A percentile compares a stretch with the other conserved stretches of the same genome.
Evolutionary conservation across 345 rosid genomes (phyloP).

Genomic region (Ailanthus altissimus): DNA sequence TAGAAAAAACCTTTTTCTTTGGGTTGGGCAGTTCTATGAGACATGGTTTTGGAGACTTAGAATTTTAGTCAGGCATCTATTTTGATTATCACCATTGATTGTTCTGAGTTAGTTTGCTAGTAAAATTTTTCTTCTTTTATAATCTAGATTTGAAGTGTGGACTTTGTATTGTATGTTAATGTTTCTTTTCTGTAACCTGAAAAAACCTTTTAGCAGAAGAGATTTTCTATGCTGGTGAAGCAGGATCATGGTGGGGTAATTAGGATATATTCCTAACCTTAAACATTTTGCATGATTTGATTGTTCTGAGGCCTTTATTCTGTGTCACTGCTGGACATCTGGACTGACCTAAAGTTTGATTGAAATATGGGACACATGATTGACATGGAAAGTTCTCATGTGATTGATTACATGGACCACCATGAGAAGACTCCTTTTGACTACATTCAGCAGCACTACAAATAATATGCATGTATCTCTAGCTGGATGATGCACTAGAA

Average conservation of each 20-base stretch:
- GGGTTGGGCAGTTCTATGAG: not conserved
- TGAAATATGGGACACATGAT: too few relatives aligned
- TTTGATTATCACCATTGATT: not conserved
- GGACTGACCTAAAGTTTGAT: not conserved
- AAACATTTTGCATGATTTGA: not conserved
- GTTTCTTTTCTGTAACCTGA: not conserved
- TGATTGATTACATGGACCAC: not conserved
- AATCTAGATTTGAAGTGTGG: not conserved
- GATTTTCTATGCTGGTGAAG: not conserved
- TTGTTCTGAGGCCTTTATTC: not conserved
- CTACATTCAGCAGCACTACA: not conserved
- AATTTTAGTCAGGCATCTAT: too few relatives aligned
- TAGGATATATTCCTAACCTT: not conserved
- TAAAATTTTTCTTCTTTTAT: not conserved
- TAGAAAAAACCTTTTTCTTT: not conserved
- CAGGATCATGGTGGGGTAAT: not conserved
- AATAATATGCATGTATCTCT: not conserved
- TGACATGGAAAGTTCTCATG: not conserved
- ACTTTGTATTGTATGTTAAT: not conserved
- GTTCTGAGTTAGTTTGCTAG: not conserved
- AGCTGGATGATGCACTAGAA: not conserved
- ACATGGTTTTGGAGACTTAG: slow-evolving; percentile 2
- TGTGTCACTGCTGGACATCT: not conserved
- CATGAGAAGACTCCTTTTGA: not conserved
- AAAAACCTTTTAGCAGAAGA: too few relatives aligned